These are phyloP conservation scores for Myxozyma udenii DNA, from an alignment of 805 yeast species.

Conservation along the genomic window DNA sequence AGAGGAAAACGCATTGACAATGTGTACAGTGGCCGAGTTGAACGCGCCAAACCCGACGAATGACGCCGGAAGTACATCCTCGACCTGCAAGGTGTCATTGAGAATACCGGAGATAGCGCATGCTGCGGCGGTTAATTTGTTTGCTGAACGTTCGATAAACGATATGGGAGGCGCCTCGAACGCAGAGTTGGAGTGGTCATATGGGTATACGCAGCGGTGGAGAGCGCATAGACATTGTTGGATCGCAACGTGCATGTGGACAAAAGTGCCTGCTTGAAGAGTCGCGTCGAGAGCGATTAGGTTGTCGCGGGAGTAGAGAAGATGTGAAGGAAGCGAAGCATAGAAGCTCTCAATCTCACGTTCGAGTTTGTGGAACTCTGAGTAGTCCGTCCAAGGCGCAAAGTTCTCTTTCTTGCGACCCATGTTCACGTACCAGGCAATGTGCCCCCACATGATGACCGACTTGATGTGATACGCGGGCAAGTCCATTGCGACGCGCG, in stretches of 20 bases:
- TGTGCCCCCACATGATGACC: slow-evolving; percentile 33
- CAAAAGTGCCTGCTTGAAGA: slow-evolving; percentile 35
- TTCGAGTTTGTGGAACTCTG: slow-evolving; percentile 31
- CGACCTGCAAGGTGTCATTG: slow-evolving; percentile 34
- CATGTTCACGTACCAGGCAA: slow-evolving; percentile 31
- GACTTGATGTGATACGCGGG: slow-evolving; percentile 32
- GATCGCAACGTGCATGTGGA: slow-evolving; percentile 37
- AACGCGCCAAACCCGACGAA: slow-evolving; percentile 40
- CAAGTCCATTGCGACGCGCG: slow-evolving; percentile 32
- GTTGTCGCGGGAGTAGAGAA: slow-evolving; percentile 31
- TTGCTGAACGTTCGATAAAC: slow-evolving; percentile 35
- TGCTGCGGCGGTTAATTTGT: slow-evolving; percentile 37
- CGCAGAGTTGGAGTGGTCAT: slow-evolving; percentile 31
- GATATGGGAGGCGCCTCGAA: slow-evolving; percentile 36
- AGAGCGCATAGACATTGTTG: slow-evolving; percentile 36
- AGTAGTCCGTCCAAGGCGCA: slow-evolving; percentile 37
- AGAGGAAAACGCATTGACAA: slow-evolving; percentile 37
- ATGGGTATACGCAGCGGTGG: slow-evolving; percentile 37
- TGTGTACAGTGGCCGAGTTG: slow-evolving; percentile 38
- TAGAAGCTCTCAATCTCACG: slow-evolving; percentile 30
- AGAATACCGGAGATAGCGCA: slow-evolving; percentile 36
- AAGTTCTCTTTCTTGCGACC: slow-evolving; percentile 31
- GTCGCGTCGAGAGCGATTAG: slow-evolving; percentile 32
- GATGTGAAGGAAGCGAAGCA: slow-evolving; percentile 31
- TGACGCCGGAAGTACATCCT: slow-evolving; percentile 38